A percentile compares a stretch with the other conserved stretches of the same genome.
Conservation (phyloP, 129 eudicot species). For the Erigeron canadensis region DNA sequence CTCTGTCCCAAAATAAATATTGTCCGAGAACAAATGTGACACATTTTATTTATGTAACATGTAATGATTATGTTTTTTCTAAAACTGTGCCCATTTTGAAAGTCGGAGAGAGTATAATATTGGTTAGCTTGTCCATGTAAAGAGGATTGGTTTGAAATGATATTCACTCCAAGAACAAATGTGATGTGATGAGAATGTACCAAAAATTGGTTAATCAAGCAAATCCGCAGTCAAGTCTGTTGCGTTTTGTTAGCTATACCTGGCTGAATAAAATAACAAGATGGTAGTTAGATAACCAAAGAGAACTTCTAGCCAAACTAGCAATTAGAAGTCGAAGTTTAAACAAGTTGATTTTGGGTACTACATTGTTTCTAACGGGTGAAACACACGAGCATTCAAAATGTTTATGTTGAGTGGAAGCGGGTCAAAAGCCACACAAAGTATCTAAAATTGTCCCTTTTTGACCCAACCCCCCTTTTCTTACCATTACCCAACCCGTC, state of each 20-base stretch:
- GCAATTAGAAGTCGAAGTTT: background rate
- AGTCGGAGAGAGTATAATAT: background rate
- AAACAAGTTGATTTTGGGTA: background rate
- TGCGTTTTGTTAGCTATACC: background rate
- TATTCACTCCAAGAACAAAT: background rate
- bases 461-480: background rate
- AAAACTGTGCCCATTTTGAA: background rate
- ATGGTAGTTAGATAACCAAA: background rate
- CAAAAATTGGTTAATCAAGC: conserved; percentile 11
- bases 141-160: background rate
- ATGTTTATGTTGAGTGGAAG: background rate
- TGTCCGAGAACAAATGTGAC: too few species aligned
- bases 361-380: background rate
- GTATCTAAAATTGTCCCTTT: background rate
- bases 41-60: too few species aligned
- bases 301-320: background rate
- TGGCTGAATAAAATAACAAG: background rate
- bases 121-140: background rate
- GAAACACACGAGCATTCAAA: background rate
- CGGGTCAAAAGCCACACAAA: background rate
- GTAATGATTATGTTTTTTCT: too few species aligned
- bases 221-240: background rate
- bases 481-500: background rate
- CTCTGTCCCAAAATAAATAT: too few species aligned
- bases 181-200: conserved; percentile 6